Percentiles rank a stretch among this genome's conserved stretches.
Evolutionary conservation across 148 eudicot species (phyloP).

Genomic region (Spergularia bocconei): DNA sequence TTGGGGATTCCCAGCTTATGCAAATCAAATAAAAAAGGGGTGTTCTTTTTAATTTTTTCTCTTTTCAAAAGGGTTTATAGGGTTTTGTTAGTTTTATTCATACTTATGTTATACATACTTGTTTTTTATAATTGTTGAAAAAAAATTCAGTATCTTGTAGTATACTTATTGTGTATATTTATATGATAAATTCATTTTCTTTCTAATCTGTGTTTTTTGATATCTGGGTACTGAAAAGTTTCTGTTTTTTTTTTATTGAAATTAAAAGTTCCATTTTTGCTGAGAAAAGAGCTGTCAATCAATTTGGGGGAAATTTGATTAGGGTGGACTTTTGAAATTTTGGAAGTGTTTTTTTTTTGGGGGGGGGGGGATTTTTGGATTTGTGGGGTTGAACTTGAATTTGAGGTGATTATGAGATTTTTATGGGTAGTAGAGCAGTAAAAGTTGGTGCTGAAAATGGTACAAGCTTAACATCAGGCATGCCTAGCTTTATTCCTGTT

Average conservation of each 20-base stretch:
- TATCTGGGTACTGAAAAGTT: not conserved
- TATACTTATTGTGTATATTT: not conserved
- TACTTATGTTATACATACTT: not conserved
- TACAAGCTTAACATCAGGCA: slow-evolving; percentile 36
- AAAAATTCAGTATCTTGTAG: not conserved
- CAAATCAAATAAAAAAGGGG: slow-evolving; percentile 2
- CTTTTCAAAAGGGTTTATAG: slow-evolving; percentile 10
- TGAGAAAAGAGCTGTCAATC: not conserved
- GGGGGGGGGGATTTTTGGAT: not conserved
- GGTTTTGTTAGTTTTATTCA: not conserved
- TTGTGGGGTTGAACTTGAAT: not conserved
- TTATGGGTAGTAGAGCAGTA: slow-evolving; percentile 37
- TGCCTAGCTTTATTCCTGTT: slow-evolving; percentile 45
- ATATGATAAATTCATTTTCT: not conserved
- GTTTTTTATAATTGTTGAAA: slow-evolving; percentile 7
- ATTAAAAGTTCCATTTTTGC: not conserved
- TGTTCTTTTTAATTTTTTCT: slow-evolving; percentile 4
- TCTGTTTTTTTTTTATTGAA: not conserved
- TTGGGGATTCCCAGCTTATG: slow-evolving; percentile 16
- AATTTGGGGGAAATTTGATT: not conserved
- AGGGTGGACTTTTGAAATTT: not conserved
- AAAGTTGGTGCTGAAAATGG: slow-evolving; percentile 36
- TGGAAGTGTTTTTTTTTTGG: slow-evolving; percentile 3
- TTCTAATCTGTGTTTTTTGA: not conserved
- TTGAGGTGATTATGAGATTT: slow-evolving; percentile 28